These are phyloP conservation scores for Wickerhamiella galacta DNA, from an alignment of 805 yeast species.

Conservation along the genomic window DNA sequence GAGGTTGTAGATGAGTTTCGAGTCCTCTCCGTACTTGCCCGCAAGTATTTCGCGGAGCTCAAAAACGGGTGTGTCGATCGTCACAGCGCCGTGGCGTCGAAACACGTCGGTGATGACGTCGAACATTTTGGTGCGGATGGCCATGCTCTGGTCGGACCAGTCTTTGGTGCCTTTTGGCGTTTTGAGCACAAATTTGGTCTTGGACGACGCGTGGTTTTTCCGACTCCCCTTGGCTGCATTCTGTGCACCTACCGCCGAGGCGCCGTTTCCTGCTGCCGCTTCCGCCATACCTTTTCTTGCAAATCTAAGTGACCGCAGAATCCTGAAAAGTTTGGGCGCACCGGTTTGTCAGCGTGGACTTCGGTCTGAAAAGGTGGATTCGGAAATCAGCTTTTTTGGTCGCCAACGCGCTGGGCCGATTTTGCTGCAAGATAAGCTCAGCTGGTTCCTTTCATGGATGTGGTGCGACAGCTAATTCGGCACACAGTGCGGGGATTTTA, in stretches of 20 bases:
- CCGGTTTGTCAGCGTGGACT: too few relatives aligned
- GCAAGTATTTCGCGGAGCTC: constrained; percentile 89
- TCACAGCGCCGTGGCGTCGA: constrained; percentile 94
- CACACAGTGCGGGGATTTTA: constrained; percentile 80
- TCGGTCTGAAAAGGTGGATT: too few relatives aligned
- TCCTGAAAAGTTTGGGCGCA: too few relatives aligned
- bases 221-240: too few relatives aligned
- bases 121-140: constrained; percentile 78
- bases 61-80: constrained; percentile 96
- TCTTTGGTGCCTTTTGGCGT: constrained; percentile 96
- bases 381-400: too few relatives aligned
- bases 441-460: constrained; percentile 21
- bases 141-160: constrained; percentile 98
- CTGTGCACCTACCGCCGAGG: too few relatives aligned
- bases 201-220: too few relatives aligned
- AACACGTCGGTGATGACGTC: constrained; percentile 53
- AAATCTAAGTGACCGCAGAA: too few relatives aligned
- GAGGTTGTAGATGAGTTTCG: constrained; percentile 84
- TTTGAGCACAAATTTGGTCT: constrained; percentile 32
- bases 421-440: too few relatives aligned
- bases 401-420: too few relatives aligned
- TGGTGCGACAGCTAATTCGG: constrained; percentile 40
- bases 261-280: too few relatives aligned
- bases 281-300: too few relatives aligned
- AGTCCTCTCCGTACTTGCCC: constrained; percentile 97